Percentiles rank a stretch among this genome's conserved stretches.
Conservation (phyloP, 2,329 filamentous ascomycete species). For the Fusarium neocosmosporiellum region DNA sequence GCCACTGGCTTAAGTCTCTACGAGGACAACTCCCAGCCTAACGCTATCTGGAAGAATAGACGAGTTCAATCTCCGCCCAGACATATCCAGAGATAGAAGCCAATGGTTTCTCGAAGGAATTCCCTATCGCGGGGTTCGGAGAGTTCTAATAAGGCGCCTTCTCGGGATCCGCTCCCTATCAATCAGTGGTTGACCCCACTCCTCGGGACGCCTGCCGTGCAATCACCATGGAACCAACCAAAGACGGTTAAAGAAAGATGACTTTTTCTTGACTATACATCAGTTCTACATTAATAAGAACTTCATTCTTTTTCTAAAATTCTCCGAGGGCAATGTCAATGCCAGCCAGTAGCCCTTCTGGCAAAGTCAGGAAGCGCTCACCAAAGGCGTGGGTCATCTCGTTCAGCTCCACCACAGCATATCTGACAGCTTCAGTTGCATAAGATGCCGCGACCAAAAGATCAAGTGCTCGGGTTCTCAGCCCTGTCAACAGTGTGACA, state of each 20-base stretch:
- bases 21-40: not conserved
- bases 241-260: not conserved
- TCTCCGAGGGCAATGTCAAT: slow-evolving; percentile 10
- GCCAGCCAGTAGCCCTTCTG: slow-evolving; percentile 6
- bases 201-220: not conserved
- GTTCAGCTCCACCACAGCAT: not conserved
- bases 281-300: not conserved
- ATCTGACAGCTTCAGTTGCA: slow-evolving; percentile 14
- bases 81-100: not conserved
- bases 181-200: not conserved
- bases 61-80: slow-evolving; percentile 8
- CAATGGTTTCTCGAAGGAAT: not conserved
- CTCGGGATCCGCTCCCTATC: not conserved
- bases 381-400: slow-evolving; percentile 29
- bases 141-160: not conserved
- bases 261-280: not conserved
- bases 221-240: not conserved
- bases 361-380: slow-evolving; percentile 27
- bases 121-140: not conserved
- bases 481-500: slow-evolving; percentile 31
- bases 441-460: slow-evolving; percentile 36
- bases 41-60: slow-evolving; percentile 30
- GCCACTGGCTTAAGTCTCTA: not conserved
- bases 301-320: not conserved
- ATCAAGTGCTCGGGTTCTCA: slow-evolving; percentile 31